A percentile compares a stretch with the other conserved stretches of the same genome.
Conservation (phyloP, 768 basidiomycete species). For the Pholiota conissans region DNA sequence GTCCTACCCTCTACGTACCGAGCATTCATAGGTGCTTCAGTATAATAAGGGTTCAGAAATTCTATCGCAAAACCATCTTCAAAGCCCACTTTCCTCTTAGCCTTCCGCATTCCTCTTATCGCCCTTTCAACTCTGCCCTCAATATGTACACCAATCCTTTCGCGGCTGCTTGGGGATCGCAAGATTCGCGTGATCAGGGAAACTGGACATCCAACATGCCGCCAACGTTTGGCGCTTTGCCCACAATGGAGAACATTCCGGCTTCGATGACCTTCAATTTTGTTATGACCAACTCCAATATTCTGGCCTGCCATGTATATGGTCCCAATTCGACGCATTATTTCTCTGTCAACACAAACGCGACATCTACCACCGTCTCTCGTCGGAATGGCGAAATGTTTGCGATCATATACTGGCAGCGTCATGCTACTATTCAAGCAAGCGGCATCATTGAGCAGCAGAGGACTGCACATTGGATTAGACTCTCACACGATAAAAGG, state of each 20-base stretch:
- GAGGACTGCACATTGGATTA: slow-evolving; percentile 41
- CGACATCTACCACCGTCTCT: slow-evolving; percentile 38
- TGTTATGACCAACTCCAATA: slow-evolving; percentile 35
- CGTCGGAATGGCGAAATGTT: slow-evolving; percentile 34
- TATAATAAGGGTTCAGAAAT: background rate
- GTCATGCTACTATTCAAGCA: slow-evolving; percentile 34
- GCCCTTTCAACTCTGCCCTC: background rate
- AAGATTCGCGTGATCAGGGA: slow-evolving; percentile 1
- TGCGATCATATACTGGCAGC: slow-evolving; percentile 45
- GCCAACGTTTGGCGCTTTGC: slow-evolving; percentile 18
- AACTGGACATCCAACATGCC: slow-evolving; percentile 6
- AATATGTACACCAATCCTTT: slow-evolving; percentile 13
- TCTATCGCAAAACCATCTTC: background rate
- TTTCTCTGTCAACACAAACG: slow-evolving; percentile 37
- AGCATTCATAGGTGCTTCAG: background rate
- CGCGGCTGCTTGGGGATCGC: slow-evolving; percentile 8
- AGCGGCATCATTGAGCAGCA: slow-evolving; percentile 33
- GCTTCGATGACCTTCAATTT: slow-evolving; percentile 42
- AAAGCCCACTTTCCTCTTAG: background rate
- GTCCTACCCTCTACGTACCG: too few relatives aligned
- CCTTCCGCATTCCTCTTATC: too few relatives aligned
- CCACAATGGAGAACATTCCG: slow-evolving; percentile 18
- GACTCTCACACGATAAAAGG: slow-evolving; percentile 40
- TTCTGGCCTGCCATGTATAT: slow-evolving; percentile 43
- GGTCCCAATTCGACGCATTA: slow-evolving; percentile 39